Percentiles rank a stretch among this genome's conserved stretches.
Evolutionary conservation across 2,329 filamentous ascomycete species (phyloP).

Genomic region (Colletotrichum cereale): DNA sequence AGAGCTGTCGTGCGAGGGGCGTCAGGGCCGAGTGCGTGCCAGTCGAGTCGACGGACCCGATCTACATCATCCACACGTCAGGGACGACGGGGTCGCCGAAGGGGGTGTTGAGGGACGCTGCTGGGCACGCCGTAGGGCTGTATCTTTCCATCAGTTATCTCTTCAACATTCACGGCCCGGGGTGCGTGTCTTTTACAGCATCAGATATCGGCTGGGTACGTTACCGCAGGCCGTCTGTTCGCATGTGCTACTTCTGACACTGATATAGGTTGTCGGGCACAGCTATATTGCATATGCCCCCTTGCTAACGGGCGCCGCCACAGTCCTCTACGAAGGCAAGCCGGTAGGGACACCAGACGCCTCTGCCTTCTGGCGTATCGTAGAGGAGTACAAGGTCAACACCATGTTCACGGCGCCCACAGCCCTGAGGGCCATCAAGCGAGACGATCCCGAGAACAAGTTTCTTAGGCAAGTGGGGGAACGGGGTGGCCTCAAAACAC

Average conservation of each 20-base stretch:
- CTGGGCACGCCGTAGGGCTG: slow-evolving; percentile 88
- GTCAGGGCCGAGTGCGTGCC: slow-evolving; percentile 81
- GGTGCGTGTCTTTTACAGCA: slow-evolving; percentile 80
- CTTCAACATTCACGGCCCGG: slow-evolving; percentile 85
- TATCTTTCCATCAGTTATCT: slow-evolving; percentile 85
- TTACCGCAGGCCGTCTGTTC: not conserved
- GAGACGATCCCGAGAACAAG: slow-evolving; percentile 83
- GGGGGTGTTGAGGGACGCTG: slow-evolving; percentile 84
- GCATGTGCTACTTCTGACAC: not conserved
- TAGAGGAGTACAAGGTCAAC: slow-evolving; percentile 88
- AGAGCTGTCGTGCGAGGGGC: slow-evolving; percentile 75
- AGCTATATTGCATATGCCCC: slow-evolving; percentile 91
- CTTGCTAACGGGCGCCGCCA: slow-evolving; percentile 85
- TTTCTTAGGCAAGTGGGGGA: slow-evolving; percentile 73
- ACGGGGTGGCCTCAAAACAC: slow-evolving; percentile 76
- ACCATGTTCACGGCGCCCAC: slow-evolving; percentile 88
- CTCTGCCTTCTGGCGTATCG: slow-evolving; percentile 87
- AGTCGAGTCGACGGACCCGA: slow-evolving; percentile 79
- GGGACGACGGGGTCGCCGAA: slow-evolving; percentile 87
- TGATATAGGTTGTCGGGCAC: slow-evolving; percentile 67
- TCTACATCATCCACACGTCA: slow-evolving; percentile 94
- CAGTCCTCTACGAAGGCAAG: slow-evolving; percentile 93
- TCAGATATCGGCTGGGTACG: slow-evolving; percentile 89
- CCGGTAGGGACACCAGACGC: slow-evolving; percentile 90
- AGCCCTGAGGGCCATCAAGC: slow-evolving; percentile 86